Evolutionary conservation across 257 asterid genomes (phyloP).

Genomic region (Verbascum thapsus): DNA sequence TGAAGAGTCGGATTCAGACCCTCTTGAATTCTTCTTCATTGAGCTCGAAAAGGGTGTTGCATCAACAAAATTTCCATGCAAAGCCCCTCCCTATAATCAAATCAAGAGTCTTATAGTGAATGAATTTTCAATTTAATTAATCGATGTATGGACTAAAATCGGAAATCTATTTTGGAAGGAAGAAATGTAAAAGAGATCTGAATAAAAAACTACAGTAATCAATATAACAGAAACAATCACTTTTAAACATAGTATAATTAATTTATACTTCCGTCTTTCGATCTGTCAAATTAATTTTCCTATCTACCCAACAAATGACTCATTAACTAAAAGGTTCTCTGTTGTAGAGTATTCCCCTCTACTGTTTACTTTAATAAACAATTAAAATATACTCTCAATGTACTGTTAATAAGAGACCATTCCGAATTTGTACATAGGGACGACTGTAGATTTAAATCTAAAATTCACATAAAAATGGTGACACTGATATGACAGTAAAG

Average conservation of each 20-base stretch:
- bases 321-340: not conserved
- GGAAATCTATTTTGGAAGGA: constrained; percentile 2
- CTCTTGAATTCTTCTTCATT: constrained; percentile 36
- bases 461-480: no score
- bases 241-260: not conserved
- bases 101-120: not conserved
- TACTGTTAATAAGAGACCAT: no score
- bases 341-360: not conserved
- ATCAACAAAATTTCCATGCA: constrained; percentile 79
- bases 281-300: not conserved
- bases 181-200: not conserved
- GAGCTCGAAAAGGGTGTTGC: constrained; percentile 88
- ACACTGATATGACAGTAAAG: no score
- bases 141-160: constrained; percentile 4
- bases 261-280: not conserved
- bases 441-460: no score
- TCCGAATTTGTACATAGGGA: no score
- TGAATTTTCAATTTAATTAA: no score
- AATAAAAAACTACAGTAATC: not conserved
- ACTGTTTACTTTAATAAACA: no score
- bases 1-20: constrained; percentile 56
- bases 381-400: no score
- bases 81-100: constrained; percentile 77
- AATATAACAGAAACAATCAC: constrained; percentile 14
- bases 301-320: not conserved